Percentiles rank a stretch among this genome's conserved stretches.
Conservation (phyloP, 1,284 basidiomycete genomes). For the Fistulina hepatica region DNA sequence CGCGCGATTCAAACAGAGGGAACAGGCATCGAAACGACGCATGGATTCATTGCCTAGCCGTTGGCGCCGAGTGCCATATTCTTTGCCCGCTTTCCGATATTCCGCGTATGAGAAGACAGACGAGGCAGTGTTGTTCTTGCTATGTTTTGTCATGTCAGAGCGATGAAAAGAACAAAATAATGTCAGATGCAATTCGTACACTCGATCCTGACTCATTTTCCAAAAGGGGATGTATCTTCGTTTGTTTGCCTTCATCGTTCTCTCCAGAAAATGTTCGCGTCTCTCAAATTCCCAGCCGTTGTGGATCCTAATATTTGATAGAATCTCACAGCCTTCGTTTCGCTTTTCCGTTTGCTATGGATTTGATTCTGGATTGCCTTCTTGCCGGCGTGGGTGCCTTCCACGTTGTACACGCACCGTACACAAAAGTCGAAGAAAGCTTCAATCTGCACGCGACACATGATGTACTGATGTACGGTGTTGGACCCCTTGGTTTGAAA, state of each 20-base stretch:
- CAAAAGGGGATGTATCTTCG: no score
- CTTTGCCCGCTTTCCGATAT: constrained; percentile 53
- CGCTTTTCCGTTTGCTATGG: no score
- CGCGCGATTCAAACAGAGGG: constrained; percentile 73
- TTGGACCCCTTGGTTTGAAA: constrained; percentile 30
- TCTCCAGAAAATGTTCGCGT: no score
- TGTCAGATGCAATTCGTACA: no score
- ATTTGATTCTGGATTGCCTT: no score
- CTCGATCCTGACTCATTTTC: no score
- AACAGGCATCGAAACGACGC: constrained; percentile 79
- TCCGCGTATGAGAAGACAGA: constrained; percentile 82
- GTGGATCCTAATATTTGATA: no score
- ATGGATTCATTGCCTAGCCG: constrained; percentile 85
- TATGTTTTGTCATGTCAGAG: constrained; percentile 85
- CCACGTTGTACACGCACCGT: constrained; percentile 77
- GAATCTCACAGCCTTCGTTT: no score
- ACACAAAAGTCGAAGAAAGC: constrained; percentile 95
- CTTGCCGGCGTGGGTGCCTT: no score
- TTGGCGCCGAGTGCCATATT: constrained; percentile 76
- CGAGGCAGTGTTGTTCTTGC: constrained; percentile 81
- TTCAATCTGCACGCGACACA: constrained; percentile 91
- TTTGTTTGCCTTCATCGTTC: no score
- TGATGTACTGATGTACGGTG: constrained; percentile 76
- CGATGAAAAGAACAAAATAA: no score
- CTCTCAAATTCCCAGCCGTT: no score